These are phyloP conservation scores for Globisporangium irregulare DNA, from an alignment of 352 stramenopile species.

Conservation along the genomic window DNA sequence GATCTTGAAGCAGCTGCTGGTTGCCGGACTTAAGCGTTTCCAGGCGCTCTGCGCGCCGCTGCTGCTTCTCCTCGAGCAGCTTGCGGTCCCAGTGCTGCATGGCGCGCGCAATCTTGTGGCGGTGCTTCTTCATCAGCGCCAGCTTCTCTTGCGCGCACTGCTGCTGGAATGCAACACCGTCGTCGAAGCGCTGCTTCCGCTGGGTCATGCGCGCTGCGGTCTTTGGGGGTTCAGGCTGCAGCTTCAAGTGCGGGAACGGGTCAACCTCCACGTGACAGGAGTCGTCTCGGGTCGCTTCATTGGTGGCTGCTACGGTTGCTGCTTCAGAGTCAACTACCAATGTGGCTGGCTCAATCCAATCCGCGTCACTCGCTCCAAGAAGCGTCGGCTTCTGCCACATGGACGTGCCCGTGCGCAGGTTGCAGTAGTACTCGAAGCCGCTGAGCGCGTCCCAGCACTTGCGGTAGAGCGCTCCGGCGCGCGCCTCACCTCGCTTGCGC, in stretches of 20 bases:
- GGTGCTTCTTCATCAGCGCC: conserved; percentile 28
- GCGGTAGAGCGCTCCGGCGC: conserved; percentile 34
- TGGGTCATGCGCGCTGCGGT: conserved; percentile 22
- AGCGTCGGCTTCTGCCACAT: conserved; percentile 47
- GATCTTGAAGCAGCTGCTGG: conserved; percentile 31
- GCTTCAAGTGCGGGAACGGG: background rate
- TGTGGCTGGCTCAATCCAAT: conserved; percentile 7
- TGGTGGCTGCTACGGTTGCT: background rate
- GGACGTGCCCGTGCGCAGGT: conserved; percentile 37
- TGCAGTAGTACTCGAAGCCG: conserved; percentile 50
- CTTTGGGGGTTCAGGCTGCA: background rate
- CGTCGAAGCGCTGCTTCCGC: conserved; percentile 23
- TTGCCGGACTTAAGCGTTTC: conserved; percentile 38
- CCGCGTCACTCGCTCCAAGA: conserved; percentile 26
- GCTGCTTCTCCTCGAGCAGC: conserved; percentile 31
- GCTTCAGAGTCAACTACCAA: background rate
- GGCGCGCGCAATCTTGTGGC: conserved; percentile 32
- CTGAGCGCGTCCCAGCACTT: conserved; percentile 46
- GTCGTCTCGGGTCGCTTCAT: background rate
- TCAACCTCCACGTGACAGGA: conserved; percentile 4
- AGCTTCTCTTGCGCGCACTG: conserved; percentile 33
- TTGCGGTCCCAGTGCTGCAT: conserved; percentile 38
- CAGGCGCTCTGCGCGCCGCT: conserved; percentile 27
- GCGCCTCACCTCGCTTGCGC: conserved; percentile 22
- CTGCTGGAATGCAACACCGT: conserved; percentile 34